These are phyloP conservation scores for Penicillium freii DNA, from an alignment of 2,329 filamentous ascomycete genomes.

Conservation along the genomic window DNA sequence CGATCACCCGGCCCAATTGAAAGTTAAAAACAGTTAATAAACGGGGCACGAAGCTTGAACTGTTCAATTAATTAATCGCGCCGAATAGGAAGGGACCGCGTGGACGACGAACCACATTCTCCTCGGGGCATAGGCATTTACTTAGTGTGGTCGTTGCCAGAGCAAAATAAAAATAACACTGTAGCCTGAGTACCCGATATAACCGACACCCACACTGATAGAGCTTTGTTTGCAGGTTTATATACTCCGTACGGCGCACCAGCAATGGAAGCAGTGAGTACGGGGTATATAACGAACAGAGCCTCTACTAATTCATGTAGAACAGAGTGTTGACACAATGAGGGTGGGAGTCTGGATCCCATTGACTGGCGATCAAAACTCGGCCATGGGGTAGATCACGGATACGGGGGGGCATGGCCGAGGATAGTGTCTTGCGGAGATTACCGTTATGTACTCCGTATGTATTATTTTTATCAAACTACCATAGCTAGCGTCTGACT, in stretches of 20 bases:
- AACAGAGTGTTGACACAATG: not conserved
- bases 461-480: not conserved
- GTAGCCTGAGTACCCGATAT: not conserved
- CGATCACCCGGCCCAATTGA: conserved; percentile 3
- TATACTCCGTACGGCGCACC: not conserved
- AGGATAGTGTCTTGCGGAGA: conserved; percentile 6
- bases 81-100: not conserved
- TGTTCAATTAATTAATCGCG: not conserved
- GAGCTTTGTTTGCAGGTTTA: too few relatives aligned
- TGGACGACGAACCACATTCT: not conserved
- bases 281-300: not conserved
- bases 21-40: not conserved
- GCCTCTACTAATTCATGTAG: not conserved
- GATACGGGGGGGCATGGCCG: not conserved
- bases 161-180: not conserved
- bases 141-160: not conserved
- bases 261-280: not conserved
- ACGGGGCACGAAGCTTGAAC: conserved; percentile 1
- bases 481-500: not conserved
- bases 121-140: not conserved
- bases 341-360: not conserved
- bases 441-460: not conserved
- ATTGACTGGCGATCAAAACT: conserved; percentile 2
- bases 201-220: not conserved
- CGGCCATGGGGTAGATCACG: conserved; percentile 5